Evolutionary conservation across 2,329 filamentous ascomycete genomes (phyloP).

Genomic region (Trichoderma arundinaceum): DNA sequence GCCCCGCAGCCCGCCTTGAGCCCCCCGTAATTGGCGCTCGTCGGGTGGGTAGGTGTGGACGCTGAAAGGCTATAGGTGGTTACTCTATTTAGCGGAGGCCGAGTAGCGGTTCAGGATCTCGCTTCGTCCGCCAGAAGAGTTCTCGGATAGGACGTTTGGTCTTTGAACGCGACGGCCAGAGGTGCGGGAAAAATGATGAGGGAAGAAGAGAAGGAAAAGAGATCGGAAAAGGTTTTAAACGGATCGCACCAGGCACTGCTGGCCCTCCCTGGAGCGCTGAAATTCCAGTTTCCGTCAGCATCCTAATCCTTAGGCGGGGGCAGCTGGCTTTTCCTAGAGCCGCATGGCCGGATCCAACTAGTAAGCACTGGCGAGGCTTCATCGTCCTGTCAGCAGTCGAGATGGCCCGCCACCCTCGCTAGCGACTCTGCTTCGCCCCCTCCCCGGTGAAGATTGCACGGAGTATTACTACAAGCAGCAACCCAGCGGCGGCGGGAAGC

Average conservation of each 20-base stretch:
- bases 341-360: conserved; percentile 16
- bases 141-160: too few species aligned
- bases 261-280: not conserved
- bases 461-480: conserved; percentile 10
- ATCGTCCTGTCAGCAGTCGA: conserved; percentile 23
- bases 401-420: conserved; percentile 12
- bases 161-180: too few species aligned
- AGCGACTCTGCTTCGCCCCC: conserved; percentile 28
- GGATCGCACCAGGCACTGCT: not conserved
- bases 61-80: not conserved
- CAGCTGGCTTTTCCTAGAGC: conserved; percentile 24
- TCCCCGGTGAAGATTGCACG: not conserved
- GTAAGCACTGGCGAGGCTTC: conserved; percentile 29
- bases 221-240: conserved; percentile 1
- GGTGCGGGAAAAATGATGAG: not conserved
- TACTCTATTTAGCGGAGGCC: conserved; percentile 27
- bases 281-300: not conserved
- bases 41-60: conserved; percentile 18
- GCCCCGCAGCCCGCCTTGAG: conserved; percentile 21
- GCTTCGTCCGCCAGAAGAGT: too few species aligned
- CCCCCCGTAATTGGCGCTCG: conserved; percentile 23
- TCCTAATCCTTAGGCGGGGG: too few species aligned
- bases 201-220: not conserved
- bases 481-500: too few species aligned
- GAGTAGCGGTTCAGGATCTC: not conserved